These are phyloP conservation scores for Brassica carinata DNA, from an alignment of 345 rosid genomes.

Conservation along the genomic window DNA sequence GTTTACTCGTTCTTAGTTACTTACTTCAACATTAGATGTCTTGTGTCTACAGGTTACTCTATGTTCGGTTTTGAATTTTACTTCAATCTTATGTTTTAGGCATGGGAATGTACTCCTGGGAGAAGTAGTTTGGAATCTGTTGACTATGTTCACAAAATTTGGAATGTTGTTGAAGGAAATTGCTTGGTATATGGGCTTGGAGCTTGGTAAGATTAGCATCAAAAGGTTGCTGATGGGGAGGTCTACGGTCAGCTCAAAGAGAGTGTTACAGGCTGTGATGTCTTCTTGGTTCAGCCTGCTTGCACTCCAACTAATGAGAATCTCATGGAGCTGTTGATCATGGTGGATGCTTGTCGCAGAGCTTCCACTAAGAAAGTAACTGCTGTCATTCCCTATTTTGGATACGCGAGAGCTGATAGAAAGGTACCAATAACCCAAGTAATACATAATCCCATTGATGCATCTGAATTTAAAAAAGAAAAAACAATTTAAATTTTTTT, in stretches of 20 bases:
- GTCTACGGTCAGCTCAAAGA: constrained; percentile 90
- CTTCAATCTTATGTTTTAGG: background rate
- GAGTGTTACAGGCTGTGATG: constrained; percentile 97
- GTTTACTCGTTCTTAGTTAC: too few species aligned
- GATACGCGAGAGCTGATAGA: constrained; percentile 91
- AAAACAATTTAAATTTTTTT: too few species aligned
- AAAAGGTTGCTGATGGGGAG: constrained; percentile 97
- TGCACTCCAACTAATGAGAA: constrained; percentile 97
- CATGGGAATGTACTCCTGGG: background rate
- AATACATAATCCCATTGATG: too few species aligned
- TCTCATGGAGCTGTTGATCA: constrained; percentile 91
- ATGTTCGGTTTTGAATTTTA: background rate
- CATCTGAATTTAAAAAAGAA: too few species aligned
- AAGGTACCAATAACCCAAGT: background rate
- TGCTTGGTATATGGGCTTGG: constrained; percentile 97
- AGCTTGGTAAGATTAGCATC: constrained; percentile 83
- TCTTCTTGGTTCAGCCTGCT: constrained; percentile 88
- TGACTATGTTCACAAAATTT: background rate
- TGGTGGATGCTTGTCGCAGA: constrained; percentile 97
- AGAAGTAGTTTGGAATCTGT: background rate
- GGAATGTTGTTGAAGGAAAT: constrained; percentile 55
- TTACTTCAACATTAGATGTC: too few species aligned
- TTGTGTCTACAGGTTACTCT: background rate
- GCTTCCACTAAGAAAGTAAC: constrained; percentile 95
- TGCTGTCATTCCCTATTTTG: constrained; percentile 95